These are phyloP conservation scores for Bryoerythrophyllum caledonicum DNA, from an alignment of 225 moss, liverwort and hornwort genomes.

Conservation along the genomic window DNA sequence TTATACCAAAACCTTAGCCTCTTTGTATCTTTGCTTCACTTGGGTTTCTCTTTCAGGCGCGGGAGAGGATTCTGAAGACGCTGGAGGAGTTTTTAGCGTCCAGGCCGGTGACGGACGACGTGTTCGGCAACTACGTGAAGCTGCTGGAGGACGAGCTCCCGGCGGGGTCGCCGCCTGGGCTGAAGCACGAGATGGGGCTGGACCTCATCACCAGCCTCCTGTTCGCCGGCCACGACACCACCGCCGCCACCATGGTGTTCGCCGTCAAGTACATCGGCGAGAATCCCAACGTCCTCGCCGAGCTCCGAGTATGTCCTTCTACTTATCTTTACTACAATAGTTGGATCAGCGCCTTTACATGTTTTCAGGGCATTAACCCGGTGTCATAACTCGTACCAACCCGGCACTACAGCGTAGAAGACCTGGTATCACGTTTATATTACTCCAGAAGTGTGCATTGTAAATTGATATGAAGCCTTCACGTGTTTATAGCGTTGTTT, in stretches of 20 bases:
- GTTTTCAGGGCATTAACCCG: too few species aligned
- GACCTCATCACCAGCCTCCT: conserved; percentile 44
- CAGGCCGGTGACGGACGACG: conserved; percentile 31
- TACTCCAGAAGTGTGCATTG: too few species aligned
- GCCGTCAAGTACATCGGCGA: conserved; percentile 58
- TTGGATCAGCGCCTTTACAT: background rate
- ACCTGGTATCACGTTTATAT: too few species aligned
- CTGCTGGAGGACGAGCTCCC: conserved; percentile 42
- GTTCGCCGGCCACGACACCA: conserved; percentile 63
- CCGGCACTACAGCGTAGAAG: too few species aligned
- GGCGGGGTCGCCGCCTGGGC: conserved; percentile 11
- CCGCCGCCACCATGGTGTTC: conserved; percentile 60
- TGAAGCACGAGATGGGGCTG: conserved; percentile 45
- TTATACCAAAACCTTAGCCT: too few species aligned
- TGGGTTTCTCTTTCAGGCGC: conserved; percentile 24
- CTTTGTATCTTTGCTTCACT: too few species aligned
- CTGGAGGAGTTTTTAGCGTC: conserved; percentile 33
- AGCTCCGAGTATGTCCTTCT: conserved; percentile 35
- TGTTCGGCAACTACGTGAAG: conserved; percentile 43
- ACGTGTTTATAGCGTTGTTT: too few species aligned
- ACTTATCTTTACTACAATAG: background rate
- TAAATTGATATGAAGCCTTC: too few species aligned
- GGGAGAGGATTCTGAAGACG: conserved; percentile 46
- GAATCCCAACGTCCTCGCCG: conserved; percentile 27
- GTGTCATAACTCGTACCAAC: too few species aligned